Conservation (phyloP, 2,329 filamentous ascomycete species). For the Nothopassalora personata region DNA sequence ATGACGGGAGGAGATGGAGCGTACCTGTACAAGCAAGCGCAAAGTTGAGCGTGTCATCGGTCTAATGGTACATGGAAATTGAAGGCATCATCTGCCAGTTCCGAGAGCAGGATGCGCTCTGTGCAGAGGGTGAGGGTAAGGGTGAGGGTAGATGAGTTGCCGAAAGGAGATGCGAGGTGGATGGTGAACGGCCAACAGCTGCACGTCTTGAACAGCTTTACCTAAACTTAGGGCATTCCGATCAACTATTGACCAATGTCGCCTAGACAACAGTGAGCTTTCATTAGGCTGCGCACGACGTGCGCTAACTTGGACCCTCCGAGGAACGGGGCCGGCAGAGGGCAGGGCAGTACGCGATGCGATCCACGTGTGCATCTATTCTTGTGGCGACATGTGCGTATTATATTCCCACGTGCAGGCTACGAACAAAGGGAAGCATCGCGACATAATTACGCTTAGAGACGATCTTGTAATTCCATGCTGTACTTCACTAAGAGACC, state of each 20-base stretch:
- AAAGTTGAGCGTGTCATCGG: not conserved
- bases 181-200: no score
- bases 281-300: no score
- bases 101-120: not conserved
- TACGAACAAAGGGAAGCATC: not conserved
- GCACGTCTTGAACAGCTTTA: no score
- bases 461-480: not conserved
- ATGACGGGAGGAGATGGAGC: not conserved
- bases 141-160: not conserved
- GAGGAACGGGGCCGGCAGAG: not conserved
- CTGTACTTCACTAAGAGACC: not conserved
- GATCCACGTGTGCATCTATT: not conserved
- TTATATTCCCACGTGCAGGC: not conserved
- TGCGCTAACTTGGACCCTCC: not conserved
- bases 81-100: not conserved
- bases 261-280: no score
- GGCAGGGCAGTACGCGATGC: not conserved
- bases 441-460: not conserved
- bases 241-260: no score
- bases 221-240: no score
- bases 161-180: not conserved
- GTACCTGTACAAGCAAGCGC: constrained; percentile 11
- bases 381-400: not conserved
- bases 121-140: not conserved
- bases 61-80: not conserved